phyloP scores from a whole-genome alignment of 129 eudicot genomes.

The Gnaphalium uliginosum region DNA sequence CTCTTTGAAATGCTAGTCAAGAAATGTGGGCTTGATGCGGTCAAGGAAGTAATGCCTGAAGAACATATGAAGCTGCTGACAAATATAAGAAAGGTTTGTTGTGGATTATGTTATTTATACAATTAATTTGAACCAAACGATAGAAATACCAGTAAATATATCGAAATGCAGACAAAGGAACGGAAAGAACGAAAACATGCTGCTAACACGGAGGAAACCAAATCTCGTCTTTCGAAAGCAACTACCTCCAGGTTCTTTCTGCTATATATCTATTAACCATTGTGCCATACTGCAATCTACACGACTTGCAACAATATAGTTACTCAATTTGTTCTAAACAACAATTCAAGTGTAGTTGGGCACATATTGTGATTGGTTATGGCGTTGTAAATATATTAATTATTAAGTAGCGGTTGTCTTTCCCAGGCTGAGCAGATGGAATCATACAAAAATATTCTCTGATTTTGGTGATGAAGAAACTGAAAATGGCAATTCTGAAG shows the following conservation, averaged over 20 bases:
- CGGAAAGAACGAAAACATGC: constrained; percentile 71
- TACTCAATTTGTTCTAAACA: neutral
- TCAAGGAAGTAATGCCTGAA: constrained; percentile 94
- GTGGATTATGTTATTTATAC: neutral
- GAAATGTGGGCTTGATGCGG: constrained; percentile 94
- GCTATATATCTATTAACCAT: neutral
- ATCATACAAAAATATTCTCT: constrained; percentile 87
- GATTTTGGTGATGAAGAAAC: constrained; percentile 78
- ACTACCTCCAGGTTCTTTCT: constrained; percentile 80
- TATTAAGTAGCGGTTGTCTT: neutral
- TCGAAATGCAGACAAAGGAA: constrained; percentile 68
- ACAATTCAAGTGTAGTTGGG: neutral
- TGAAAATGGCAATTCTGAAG: constrained; percentile 51
- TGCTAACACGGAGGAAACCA: constrained; percentile 51
- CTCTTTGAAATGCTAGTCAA: constrained; percentile 92
- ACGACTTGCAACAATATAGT: neutral
- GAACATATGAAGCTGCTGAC: constrained; percentile 95
- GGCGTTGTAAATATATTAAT: neutral
- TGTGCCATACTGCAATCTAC: neutral
- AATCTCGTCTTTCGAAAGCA: constrained; percentile 71
- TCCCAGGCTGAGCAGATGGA: constrained; percentile 89
- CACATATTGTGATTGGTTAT: neutral
- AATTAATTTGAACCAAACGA: constrained; percentile 1
- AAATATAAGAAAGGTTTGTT: constrained; percentile 84
- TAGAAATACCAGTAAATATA: neutral